Evolutionary conservation across 305 asterid genomes (phyloP).

Genomic region (Fraxinus nigra): DNA sequence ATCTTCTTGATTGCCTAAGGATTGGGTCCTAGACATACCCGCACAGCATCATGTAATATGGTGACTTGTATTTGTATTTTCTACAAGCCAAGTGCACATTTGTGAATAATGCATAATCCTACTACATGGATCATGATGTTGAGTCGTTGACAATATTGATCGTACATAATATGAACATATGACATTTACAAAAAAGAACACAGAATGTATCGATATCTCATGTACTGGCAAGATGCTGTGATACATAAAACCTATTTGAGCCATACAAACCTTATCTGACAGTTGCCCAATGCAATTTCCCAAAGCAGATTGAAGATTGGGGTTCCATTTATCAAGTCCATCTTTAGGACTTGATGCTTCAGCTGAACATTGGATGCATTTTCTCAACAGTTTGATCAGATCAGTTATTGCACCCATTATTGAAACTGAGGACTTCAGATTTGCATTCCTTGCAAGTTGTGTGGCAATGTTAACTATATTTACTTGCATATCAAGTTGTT

Average conservation of each 20-base stretch:
- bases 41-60: not conserved
- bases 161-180: not conserved
- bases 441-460: constrained; percentile 35
- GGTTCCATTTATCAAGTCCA: constrained; percentile 25
- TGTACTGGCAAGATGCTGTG: not conserved
- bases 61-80: not conserved
- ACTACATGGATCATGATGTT: not conserved
- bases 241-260: constrained; percentile 1
- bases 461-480: constrained; percentile 33
- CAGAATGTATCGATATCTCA: not conserved
- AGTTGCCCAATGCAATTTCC: constrained; percentile 46
- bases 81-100: not conserved
- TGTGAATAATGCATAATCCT: not conserved
- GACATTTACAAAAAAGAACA: not conserved
- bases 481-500: constrained; percentile 39
- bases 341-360: constrained; percentile 33
- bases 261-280: constrained; percentile 39
- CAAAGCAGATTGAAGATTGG: constrained; percentile 39
- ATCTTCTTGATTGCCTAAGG: not conserved
- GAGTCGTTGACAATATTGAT: not conserved
- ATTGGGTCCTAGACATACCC: not conserved
- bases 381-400: constrained; percentile 43
- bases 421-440: constrained; percentile 36
- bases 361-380: constrained; percentile 34
- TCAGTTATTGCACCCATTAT: constrained; percentile 43